A percentile compares a stretch with the other conserved stretches of the same genome.
These are phyloP conservation scores for Yamadazyma taylorii DNA, from an alignment of 1,139 yeast genomes.

Conservation along the genomic window DNA sequence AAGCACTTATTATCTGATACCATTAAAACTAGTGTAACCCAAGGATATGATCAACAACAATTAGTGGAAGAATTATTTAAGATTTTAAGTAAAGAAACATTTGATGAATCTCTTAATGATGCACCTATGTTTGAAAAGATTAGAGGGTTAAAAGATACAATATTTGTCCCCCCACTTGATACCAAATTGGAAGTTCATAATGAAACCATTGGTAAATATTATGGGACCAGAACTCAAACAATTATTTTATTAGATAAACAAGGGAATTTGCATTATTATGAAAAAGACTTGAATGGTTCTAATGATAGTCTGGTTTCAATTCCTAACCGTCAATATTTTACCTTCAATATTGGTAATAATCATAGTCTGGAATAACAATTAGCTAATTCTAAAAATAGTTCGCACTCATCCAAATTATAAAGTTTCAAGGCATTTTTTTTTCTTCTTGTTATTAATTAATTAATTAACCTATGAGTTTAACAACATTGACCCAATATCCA, in stretches of 20 bases:
- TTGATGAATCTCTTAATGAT: conserved; percentile 25
- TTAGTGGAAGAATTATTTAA: conserved; percentile 54
- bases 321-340: conserved; percentile 9
- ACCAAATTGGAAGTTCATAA: conserved; percentile 17
- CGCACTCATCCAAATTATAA: conserved; percentile 3
- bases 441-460: not conserved
- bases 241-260: conserved; percentile 58
- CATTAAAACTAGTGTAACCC: conserved; percentile 28
- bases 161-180: conserved; percentile 69
- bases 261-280: conserved; percentile 45
- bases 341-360: conserved; percentile 8
- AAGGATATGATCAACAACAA: conserved; percentile 31
- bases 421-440: no score
- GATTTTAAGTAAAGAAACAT: conserved; percentile 51
- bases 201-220: conserved; percentile 47
- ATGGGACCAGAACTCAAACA: conserved; percentile 92
- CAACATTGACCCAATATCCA: conserved; percentile 21
- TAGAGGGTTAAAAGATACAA: conserved; percentile 53
- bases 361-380: conserved; percentile 1
- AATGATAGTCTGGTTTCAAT: conserved; percentile 18
- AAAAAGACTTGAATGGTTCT: conserved; percentile 33
- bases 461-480: conserved; percentile 12
- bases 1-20: conserved; percentile 40
- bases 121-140: conserved; percentile 30
- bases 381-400: not conserved